Base-by-base conservation (phyloP, 2,329 filamentous ascomycete genomes). In the Phialophora verrucosa region DNA sequence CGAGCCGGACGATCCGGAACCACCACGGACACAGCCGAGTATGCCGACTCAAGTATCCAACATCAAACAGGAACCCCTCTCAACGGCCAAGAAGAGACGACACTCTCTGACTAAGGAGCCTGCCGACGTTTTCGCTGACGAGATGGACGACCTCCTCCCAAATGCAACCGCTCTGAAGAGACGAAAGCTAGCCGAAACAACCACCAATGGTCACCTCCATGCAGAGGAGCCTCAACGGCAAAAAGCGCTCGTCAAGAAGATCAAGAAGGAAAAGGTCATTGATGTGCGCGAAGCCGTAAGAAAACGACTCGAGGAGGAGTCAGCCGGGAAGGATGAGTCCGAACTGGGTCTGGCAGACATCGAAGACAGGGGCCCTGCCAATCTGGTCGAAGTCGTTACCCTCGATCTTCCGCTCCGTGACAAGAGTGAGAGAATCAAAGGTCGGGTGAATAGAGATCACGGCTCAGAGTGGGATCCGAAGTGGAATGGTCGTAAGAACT, bases 401-500 rank as follows among this genome's bases (percentile, higher is more conserved):
- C 91, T 96, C 78, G 84, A 90, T 8, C 76, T 97, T 0, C 84
- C 27, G 63, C 74, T 69, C 71, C 68, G 69, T 71, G 70, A 73
- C 73, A 73, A 59, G 68, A 71, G 67, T 70, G 73, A 78, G n/a
- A 70, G 78, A 60, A 38, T 55, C 4, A 59, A 35, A 29, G 59
- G 38, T 25, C 50, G 59, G 20, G 57, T 35, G 44, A 64, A 65
- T 32, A 76, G 74, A 20, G 75, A 80, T n/a, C 77, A 77, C 38
- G 78, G 83, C 20, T 86, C 88, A 4, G 84, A 91, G 49, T 97
- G 94, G 93, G 87, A 97, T 71, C 88, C 92, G 0, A 84, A 84
- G 47, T 99, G 95, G 95, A 96, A 97, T 75, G 95, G 94, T 0
- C 85, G 94, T 51, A 94, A 92, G 78, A 98, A 99, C 75, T 99